Evolutionary conservation across 2,329 filamentous ascomycete species (phyloP).

Genomic region (Emergomyces africanus): DNA sequence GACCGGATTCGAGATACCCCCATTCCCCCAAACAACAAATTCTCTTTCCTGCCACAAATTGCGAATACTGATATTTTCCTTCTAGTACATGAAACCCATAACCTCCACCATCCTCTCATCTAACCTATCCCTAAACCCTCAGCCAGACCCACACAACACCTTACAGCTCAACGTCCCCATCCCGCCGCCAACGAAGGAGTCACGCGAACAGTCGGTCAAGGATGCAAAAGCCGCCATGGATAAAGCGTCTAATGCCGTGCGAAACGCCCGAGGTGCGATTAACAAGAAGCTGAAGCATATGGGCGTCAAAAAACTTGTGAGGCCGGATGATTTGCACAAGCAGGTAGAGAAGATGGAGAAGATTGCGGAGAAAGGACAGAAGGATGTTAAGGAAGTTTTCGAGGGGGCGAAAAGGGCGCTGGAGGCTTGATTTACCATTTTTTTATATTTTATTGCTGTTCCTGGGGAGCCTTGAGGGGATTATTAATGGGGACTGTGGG

Average conservation of each 20-base stretch:
- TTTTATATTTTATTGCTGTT: neutral
- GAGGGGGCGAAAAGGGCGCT: slow-evolving; percentile 28
- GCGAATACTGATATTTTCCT: neutral
- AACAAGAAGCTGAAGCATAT: slow-evolving; percentile 34
- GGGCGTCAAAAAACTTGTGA: slow-evolving; percentile 31
- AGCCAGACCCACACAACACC: slow-evolving; percentile 30
- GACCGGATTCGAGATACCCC: neutral
- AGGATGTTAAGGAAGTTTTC: slow-evolving; percentile 34
- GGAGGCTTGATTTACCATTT: slow-evolving; percentile 12
- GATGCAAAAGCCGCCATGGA: slow-evolving; percentile 32
- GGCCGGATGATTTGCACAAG: slow-evolving; percentile 34
- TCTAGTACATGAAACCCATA: slow-evolving; percentile 34
- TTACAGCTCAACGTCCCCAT: slow-evolving; percentile 34
- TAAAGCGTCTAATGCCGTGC: slow-evolving; percentile 26
- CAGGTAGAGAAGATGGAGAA: slow-evolving; percentile 38
- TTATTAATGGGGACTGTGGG: neutral
- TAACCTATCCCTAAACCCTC: slow-evolving; percentile 31
- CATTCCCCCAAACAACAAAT: neutral
- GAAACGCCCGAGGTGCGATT: slow-evolving; percentile 30
- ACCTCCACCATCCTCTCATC: slow-evolving; percentile 31
- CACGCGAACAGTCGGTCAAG: slow-evolving; percentile 28
- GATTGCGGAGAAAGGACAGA: slow-evolving; percentile 33
- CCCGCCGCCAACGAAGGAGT: slow-evolving; percentile 36
- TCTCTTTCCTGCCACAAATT: neutral
- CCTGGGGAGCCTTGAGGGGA: neutral